Evolutionary conservation across 164 flowering plant species (phyloP).

Genomic region (Nymphaea thermarum): DNA sequence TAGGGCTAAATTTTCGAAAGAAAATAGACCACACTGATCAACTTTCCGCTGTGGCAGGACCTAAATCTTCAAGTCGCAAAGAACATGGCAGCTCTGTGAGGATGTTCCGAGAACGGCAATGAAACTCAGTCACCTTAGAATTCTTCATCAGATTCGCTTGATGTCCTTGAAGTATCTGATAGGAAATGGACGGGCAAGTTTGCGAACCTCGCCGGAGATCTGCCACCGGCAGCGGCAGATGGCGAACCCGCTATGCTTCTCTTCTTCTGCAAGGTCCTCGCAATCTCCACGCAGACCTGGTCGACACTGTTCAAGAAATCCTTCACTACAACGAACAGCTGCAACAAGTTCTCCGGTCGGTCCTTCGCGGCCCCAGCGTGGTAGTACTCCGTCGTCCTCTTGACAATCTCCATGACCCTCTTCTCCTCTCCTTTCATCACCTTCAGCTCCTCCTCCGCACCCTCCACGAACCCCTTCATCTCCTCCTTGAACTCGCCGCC

Average conservation of each 20-base stretch:
- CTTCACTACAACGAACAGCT: conserved; percentile 53
- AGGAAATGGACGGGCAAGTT: conserved; percentile 37
- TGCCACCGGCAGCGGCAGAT: conserved; percentile 16
- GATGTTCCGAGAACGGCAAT: too few relatives aligned
- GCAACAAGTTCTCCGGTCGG: conserved; percentile 28
- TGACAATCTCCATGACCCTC: conserved; percentile 56
- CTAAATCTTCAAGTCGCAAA: too few relatives aligned
- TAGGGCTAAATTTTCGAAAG: too few relatives aligned
- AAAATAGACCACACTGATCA: too few relatives aligned
- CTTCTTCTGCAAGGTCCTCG: conserved; percentile 38
- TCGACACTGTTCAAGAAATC: conserved; percentile 70
- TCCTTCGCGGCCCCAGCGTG: conserved; percentile 49
- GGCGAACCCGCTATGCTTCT: conserved; percentile 20
- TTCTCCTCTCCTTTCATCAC: conserved; percentile 40
- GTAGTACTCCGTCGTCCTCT: conserved; percentile 60
- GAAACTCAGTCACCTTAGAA: conserved; percentile 8
- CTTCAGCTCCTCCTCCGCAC: conserved; percentile 48
- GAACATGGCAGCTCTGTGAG: too few relatives aligned
- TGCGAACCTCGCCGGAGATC: conserved; percentile 24
- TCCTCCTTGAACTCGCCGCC: conserved; percentile 37
- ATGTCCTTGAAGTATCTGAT: conserved; percentile 19
- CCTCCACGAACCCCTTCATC: conserved; percentile 49
- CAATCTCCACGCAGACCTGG: conserved; percentile 43
- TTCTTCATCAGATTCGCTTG: conserved; percentile 41
- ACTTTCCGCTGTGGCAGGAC: too few relatives aligned